Evolutionary conservation across 225 moss, liverwort and hornwort genomes (phyloP).

Genomic region (Sphagnum tenellum): DNA sequence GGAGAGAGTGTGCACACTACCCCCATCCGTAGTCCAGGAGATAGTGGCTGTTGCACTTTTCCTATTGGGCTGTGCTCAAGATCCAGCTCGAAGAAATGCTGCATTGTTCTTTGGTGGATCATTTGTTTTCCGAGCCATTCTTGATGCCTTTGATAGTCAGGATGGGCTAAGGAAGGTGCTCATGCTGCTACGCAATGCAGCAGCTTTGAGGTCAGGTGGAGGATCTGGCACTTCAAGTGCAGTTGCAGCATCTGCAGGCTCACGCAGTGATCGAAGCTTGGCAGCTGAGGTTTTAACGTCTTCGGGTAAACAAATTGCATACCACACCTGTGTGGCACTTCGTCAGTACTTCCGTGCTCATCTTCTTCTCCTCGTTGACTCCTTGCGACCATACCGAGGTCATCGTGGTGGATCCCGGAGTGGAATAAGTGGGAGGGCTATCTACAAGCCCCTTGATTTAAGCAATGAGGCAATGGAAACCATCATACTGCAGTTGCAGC

Average conservation of each 20-base stretch:
- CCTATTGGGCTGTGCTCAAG: slow-evolving; percentile 81
- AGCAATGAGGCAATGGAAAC: slow-evolving; percentile 96
- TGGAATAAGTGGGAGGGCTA: slow-evolving; percentile 65
- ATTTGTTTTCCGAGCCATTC: slow-evolving; percentile 83
- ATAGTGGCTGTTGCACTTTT: slow-evolving; percentile 81
- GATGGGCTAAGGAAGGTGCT: slow-evolving; percentile 85
- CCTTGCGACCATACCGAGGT: slow-evolving; percentile 73
- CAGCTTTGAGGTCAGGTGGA: slow-evolving; percentile 89
- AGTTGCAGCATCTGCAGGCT: slow-evolving; percentile 48
- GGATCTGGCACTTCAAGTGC: slow-evolving; percentile 56
- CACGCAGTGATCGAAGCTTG: slow-evolving; percentile 74
- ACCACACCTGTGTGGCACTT: slow-evolving; percentile 80
- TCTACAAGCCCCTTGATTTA: slow-evolving; percentile 86
- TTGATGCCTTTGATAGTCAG: slow-evolving; percentile 92
- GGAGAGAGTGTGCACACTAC: slow-evolving; percentile 96
- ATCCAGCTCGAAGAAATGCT: slow-evolving; percentile 84
- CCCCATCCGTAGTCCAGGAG: slow-evolving; percentile 71
- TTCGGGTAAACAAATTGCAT: slow-evolving; percentile 96
- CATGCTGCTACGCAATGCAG: slow-evolving; percentile 80
- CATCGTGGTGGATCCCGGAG: slow-evolving; percentile 90
- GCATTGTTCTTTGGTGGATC: slow-evolving; percentile 92
- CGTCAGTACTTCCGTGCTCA: slow-evolving; percentile 94
- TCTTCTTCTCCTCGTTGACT: slow-evolving; percentile 78
- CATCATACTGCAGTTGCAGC: slow-evolving; percentile 84
- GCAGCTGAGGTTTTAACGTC: slow-evolving; percentile 95